A percentile compares a stretch with the other conserved stretches of the same genome.
These are phyloP conservation scores for Pachysandra terminalis DNA, from an alignment of 164 flowering plant genomes.

Conservation along the genomic window DNA sequence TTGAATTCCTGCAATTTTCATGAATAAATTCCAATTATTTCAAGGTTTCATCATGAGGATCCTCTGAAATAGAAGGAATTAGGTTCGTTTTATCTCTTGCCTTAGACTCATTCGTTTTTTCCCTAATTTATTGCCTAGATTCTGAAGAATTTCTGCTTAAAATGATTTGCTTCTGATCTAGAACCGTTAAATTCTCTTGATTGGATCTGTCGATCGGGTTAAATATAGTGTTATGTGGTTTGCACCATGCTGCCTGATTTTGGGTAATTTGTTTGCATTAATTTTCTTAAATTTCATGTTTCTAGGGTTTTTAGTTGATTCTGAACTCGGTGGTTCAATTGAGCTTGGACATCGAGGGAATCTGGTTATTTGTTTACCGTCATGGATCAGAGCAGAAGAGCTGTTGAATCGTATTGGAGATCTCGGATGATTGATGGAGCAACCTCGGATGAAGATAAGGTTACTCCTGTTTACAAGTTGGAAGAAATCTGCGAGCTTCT, in stretches of 20 bases:
- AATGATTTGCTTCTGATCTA: neutral
- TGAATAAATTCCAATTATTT: too few species aligned
- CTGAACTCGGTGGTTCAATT: neutral
- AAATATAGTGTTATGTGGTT: too few species aligned
- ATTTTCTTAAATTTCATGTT: too few species aligned
- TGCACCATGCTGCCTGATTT: neutral
- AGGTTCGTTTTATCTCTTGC: neutral
- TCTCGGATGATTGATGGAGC: slow-evolving; percentile 83
- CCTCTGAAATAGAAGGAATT: neutral
- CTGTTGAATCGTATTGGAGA: slow-evolving; percentile 98
- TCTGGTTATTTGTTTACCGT: neutral
- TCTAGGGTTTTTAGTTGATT: neutral
- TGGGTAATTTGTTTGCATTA: neutral
- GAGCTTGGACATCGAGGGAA: neutral
- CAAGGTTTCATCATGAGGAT: neutral
- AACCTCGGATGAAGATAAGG: slow-evolving; percentile 89
- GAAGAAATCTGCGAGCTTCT: slow-evolving; percentile 91
- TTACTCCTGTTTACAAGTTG: slow-evolving; percentile 84
- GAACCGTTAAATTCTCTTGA: neutral
- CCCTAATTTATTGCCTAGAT: neutral
- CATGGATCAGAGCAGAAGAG: slow-evolving; percentile 92
- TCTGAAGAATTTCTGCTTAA: neutral
- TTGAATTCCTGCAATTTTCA: too few species aligned
- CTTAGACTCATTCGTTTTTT: neutral
- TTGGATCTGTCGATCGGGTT: neutral